A percentile compares a stretch with the other conserved stretches of the same genome.
These are phyloP conservation scores for Prunus persica DNA, from an alignment of 306 rosid genomes.

Conservation along the genomic window Prunus_persica_NCBIv2 NC_034010.1:3094001-3094500, in stretches of 20 bases:
- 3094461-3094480: too few relatives aligned
- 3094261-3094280: background rate
- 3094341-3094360: too few relatives aligned
- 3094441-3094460: too few relatives aligned
- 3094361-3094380: too few relatives aligned
- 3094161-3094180: background rate
- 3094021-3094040: accelerated
- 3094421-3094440: too few relatives aligned
- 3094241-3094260: background rate
- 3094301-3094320: background rate
- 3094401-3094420: too few relatives aligned
- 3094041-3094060: background rate
- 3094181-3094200: background rate
- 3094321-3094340: background rate
- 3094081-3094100: background rate
- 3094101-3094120: background rate
- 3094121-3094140: background rate
- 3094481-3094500: too few relatives aligned
- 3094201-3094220: background rate
- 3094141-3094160: background rate
- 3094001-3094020: background rate
- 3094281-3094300: background rate
- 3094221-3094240: background rate
- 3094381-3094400: too few relatives aligned
- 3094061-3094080: background rate